Conservation (phyloP, 2,329 filamentous ascomycete genomes). For the Beauveria caledonica region DNA sequence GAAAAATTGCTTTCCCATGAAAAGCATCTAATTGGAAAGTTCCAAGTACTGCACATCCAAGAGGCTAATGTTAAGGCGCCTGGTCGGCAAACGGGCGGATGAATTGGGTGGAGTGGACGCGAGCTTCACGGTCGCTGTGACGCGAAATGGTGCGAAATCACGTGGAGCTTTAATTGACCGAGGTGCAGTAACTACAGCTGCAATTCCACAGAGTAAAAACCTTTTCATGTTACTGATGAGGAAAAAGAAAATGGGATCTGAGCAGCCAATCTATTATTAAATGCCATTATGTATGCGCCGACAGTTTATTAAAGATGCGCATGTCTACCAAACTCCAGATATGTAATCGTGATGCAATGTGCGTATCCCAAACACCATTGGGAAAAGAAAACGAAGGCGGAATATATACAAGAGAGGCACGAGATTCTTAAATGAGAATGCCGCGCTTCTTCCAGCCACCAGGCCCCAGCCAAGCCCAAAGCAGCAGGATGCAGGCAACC, state of each 20-base stretch:
- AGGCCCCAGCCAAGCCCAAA: conserved; percentile 73
- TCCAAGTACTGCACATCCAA: neutral
- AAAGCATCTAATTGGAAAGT: neutral
- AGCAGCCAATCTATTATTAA: neutral
- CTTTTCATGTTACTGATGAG: neutral
- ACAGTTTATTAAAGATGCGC: neutral
- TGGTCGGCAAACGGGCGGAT: neutral
- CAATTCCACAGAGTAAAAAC: neutral
- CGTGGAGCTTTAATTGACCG: conserved; percentile 7
- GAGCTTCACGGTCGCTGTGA: neutral
- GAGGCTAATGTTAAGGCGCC: neutral
- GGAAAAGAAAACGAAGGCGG: neutral
- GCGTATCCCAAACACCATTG: neutral
- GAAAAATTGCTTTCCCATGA: neutral
- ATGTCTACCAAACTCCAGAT: conserved; percentile 4
- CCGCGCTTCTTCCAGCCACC: conserved; percentile 69
- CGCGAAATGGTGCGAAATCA: conserved; percentile 12
- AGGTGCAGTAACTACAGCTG: neutral
- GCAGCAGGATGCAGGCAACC: conserved; percentile 63
- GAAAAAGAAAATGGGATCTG: neutral
- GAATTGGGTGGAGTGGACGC: conserved; percentile 3
- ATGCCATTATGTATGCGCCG: neutral
- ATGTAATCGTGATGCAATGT: neutral
- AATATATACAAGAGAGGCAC: neutral
- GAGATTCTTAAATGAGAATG: conserved; percentile 47